Evolutionary conservation across 169 alveolate genomes (phyloP).

Genomic region (Eimeria tenella): DNA sequence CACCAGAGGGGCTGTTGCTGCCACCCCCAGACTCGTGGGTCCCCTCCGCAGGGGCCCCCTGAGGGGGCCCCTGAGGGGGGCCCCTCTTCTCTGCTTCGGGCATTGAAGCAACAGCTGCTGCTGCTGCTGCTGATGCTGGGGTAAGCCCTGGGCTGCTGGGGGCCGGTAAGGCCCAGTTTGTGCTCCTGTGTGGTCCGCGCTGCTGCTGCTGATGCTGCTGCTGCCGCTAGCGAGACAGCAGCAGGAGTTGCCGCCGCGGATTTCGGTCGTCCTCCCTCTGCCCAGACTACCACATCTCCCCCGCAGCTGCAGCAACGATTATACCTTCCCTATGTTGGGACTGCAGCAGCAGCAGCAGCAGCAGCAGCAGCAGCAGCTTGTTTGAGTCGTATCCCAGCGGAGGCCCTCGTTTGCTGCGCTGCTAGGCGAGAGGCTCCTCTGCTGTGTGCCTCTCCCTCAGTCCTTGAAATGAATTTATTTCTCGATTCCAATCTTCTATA

Average conservation of each 20-base stretch:
- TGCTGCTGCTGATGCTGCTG: not conserved
- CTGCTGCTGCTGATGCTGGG: not conserved
- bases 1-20: not conserved
- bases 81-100: not conserved
- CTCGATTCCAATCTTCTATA: too few relatives aligned
- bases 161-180: not conserved
- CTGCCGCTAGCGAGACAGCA: constrained; percentile 20
- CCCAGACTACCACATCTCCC: not conserved
- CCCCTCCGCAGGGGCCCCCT: not conserved
- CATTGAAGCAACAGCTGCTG: constrained; percentile 6
- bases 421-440: not conserved
- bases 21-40: not conserved
- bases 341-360: not conserved
- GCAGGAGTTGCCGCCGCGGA: not conserved
- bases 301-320: not conserved
- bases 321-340: not conserved
- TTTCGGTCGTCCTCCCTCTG: not conserved
- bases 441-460: too few relatives aligned
- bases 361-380: not conserved
- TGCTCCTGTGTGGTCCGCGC: not conserved
- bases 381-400: not conserved
- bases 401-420: not conserved
- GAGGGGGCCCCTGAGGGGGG: constrained; percentile 25
- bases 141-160: not conserved
- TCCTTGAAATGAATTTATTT: too few relatives aligned